phyloP scores from a whole-genome alignment of 257 asterid species.

The Voacanga thouarsii region DNA sequence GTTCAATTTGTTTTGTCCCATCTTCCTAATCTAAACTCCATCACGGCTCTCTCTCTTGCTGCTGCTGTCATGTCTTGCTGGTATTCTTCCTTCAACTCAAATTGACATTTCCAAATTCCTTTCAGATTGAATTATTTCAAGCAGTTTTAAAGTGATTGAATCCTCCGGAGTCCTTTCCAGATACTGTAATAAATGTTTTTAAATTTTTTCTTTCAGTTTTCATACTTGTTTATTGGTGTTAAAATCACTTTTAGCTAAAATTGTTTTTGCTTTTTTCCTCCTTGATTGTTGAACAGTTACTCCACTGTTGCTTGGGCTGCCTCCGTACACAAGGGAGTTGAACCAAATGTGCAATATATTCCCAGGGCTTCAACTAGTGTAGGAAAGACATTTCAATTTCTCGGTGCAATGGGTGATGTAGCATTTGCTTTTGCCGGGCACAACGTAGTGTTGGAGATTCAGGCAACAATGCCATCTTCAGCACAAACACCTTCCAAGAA shows the following conservation, averaged over 20 bases:
- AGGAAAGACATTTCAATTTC: slow-evolving; percentile 34
- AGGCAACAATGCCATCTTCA: slow-evolving; percentile 49
- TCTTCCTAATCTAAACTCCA: slow-evolving; percentile 47
- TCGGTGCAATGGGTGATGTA: slow-evolving; percentile 49
- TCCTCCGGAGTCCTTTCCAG: background rate
- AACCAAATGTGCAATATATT: slow-evolving; percentile 26
- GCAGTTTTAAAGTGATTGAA: background rate
- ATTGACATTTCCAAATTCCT: background rate
- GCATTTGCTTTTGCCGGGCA: slow-evolving; percentile 56
- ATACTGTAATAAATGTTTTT: background rate
- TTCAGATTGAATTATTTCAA: too few relatives aligned
- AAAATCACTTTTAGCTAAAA: too few relatives aligned
- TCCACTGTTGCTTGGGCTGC: slow-evolving; percentile 59
- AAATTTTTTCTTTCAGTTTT: background rate
- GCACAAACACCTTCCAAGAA: slow-evolving; percentile 42
- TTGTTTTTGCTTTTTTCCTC: too few relatives aligned
- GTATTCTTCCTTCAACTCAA: slow-evolving; percentile 8
- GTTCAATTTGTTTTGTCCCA: slow-evolving; percentile 48
- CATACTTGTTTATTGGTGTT: too few relatives aligned
- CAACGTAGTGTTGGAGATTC: slow-evolving; percentile 57
- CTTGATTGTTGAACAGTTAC: slow-evolving; percentile 25
- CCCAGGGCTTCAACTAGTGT: slow-evolving; percentile 26
- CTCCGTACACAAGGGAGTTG: slow-evolving; percentile 24
- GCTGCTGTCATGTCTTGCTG: slow-evolving; percentile 60
- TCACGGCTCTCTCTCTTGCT: slow-evolving; percentile 36